Base-by-base conservation (phyloP, 2,329 filamentous ascomycete genomes). In the Fusarium sublunatum region DNA sequence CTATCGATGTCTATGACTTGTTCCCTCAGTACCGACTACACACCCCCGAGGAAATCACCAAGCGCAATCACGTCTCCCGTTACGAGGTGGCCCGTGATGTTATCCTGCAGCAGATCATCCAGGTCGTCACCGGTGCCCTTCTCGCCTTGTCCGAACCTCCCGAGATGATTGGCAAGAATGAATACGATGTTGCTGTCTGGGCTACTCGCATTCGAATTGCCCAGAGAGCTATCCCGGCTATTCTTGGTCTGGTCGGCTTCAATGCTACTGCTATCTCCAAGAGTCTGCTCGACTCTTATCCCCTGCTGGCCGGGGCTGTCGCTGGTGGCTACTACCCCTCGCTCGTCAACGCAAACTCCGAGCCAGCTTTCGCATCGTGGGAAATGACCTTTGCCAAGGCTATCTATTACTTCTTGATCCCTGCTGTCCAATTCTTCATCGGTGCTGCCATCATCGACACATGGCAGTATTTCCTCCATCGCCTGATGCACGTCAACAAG, bases 391-490 rank as follows among this genome's bases (percentile, higher is more conserved):
- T 87, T 31, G 95, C 92, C 38, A 90, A 89, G 76, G 81, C 85
- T 59, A 86, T 97, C 65, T 98, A 98, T 80, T 90, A 91, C 83
- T 79, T 88, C 61, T 74, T 89, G 35, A 83, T 98, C 61, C 95
- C 95, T 1, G 83, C 81, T 4, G 52, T 94, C 44, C 94, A 98
- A 75, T 91, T 97, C 73, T 79, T 86, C 55, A 72, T 91, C 45
- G 95, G 89, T 24, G 85, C 94, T 58, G 79, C 86, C 64, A 82
- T 96, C 65, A 86, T 98, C 68, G 95, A 99, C 78, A 95, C 93
- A 40, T 99, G 95, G 95, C 94, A 99, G 76, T 99, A 99, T 80
- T 97, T 97, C 79, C 84, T 94, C 71, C 95, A 99, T 78, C 92
- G 95, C 35, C 86, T 90, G 55, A 99, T 99, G 95, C 95, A 99